Base-by-base conservation (phyloP, 2,329 filamentous ascomycete species). In the Harringtonia lauricola region DNA sequence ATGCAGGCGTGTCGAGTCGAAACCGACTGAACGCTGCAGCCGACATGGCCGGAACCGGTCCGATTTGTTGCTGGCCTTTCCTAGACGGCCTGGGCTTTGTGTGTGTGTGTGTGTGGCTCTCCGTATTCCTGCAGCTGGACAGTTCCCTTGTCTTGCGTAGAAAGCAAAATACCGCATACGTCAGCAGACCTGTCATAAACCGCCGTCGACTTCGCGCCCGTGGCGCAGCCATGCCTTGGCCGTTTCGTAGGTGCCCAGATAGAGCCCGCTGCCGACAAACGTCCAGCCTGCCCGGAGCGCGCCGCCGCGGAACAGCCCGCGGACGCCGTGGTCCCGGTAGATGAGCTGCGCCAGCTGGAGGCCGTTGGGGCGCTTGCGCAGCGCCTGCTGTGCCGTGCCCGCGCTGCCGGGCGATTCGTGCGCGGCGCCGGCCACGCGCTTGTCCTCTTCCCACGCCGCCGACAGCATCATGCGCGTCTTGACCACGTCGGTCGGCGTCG, bases 401-500 rank as follows among this genome's bases (percentile, higher is more conserved):
- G 5, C 3, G 17, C 9, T 36, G 34, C 15, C 18, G 18, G 17
- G 33, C 19, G 33, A 8, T n/a, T n/a, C n/a, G n/a, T n/a, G n/a
- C n/a, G n/a, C n/a, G n/a, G n/a, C n/a, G n/a, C n/a, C n/a, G 24
- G 24, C 24, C 24, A 26, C 24, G 7, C 24, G 24, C 24, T 26
- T 26, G 24, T 26, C 24, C 24, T 26, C 24, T 10, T 26, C 24
- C 24, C 6, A 10, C 24, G 24, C 24, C 26, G 24, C 24, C 26
- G 73, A 70, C 22, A 95, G 67, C 88, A 94, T 95, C 63, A 94
- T 83, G 40, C 86, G 67, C 50, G 88, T 94, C 67, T 95, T 94
- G 21, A 95, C 75, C 10, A 94, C 86, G 60, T 95, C 89, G 44
- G 88, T 78, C 0, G 89, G 89, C 41, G 88, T 94, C 2, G 88